Evolutionary conservation across 2,329 filamentous ascomycete genomes (phyloP), one percentile per base, ranked within the genome.

Genomic region (Penicillium sp.): DNA sequence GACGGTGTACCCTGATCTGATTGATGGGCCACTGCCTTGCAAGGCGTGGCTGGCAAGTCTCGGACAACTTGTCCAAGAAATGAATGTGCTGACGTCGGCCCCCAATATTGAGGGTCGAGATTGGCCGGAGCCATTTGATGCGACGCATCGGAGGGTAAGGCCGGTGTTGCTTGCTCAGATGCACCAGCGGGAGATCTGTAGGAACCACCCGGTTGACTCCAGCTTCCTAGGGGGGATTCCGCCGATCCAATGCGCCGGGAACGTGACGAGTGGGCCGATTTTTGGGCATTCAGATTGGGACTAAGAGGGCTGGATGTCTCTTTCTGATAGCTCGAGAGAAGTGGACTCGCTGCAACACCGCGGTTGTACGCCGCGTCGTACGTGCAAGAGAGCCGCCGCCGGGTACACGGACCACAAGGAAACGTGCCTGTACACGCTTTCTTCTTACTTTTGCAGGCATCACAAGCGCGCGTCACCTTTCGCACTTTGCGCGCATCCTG

Each of bases 381-480:
- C 8, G 61, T 60, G 31, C 63, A 63, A 11, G 21, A 11, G n/a
- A 42, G 21, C 27, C 56, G 50, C 8, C 54, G 56, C 14, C 57
- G 58, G 4, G 55, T 36, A 43, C 63, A 65, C 4, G 62, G 62
- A 13, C 45, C 55, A 45, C 63, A 64, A 9, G 63, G 63, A 14
- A 65, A 57, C 6, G 44, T 61, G 11, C 63, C 63, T 3, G 61
- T 65, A 43, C 61, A 65, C 6, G 63, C 58, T 43, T 65, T 65
- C 36, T 65, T 65, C 45, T 63, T 63, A 9, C 53, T 32, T 44
- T 63, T 64, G 51, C 63, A 65, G n/a, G 57, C 55, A 47, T 65
- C 61, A 42, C 61, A 65, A 29, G 63, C 63, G 32, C 63, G 57
- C n/a, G 61, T 64, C 24, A 65, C 61, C 46, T 65, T 65, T 36